phyloP scores from a whole-genome alignment of 1,284 basidiomycete species.

The Athelia psychrophila region DNA sequence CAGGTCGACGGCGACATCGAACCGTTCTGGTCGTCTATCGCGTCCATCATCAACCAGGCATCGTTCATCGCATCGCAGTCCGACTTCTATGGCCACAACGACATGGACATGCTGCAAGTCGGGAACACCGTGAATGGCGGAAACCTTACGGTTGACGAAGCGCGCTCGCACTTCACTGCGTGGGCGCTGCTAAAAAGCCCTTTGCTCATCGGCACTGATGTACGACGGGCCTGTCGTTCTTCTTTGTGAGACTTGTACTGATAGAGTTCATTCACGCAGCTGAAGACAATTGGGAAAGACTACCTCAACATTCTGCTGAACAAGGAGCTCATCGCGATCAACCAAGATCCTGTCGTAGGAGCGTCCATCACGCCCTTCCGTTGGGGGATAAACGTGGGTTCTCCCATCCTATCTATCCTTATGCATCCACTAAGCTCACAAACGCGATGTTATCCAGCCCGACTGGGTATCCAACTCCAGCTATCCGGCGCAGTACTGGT shows the following conservation, averaged over 20 bases:
- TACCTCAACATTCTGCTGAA: conserved; percentile 34
- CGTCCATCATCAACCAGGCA: conserved; percentile 27
- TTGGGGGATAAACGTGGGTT: conserved; percentile 47
- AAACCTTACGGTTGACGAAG: conserved; percentile 51
- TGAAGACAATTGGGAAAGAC: conserved; percentile 31
- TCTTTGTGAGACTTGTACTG: conserved; percentile 23
- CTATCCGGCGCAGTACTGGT: conserved; percentile 53
- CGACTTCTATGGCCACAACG: conserved; percentile 61
- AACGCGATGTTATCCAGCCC: conserved; percentile 26
- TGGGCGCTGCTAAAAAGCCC: conserved; percentile 67
- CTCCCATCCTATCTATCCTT: not conserved
- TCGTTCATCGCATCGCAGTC: conserved; percentile 49
- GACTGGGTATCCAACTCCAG: conserved; percentile 45
- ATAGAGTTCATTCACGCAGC: conserved; percentile 22
- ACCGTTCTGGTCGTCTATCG: conserved; percentile 8
- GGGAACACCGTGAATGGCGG: conserved; percentile 51
- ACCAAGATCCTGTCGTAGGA: conserved; percentile 41
- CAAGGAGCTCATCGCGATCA: conserved; percentile 41
- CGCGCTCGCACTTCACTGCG: conserved; percentile 61
- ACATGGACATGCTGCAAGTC: conserved; percentile 44
- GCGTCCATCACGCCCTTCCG: conserved; percentile 40
- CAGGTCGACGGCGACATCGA: conserved; percentile 32
- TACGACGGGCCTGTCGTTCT: conserved; percentile 9
- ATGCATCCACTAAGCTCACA: not conserved
- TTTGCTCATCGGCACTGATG: conserved; percentile 43